Conservation (phyloP, 345 rosid genomes). For the Aurinia saxatilis region DNA sequence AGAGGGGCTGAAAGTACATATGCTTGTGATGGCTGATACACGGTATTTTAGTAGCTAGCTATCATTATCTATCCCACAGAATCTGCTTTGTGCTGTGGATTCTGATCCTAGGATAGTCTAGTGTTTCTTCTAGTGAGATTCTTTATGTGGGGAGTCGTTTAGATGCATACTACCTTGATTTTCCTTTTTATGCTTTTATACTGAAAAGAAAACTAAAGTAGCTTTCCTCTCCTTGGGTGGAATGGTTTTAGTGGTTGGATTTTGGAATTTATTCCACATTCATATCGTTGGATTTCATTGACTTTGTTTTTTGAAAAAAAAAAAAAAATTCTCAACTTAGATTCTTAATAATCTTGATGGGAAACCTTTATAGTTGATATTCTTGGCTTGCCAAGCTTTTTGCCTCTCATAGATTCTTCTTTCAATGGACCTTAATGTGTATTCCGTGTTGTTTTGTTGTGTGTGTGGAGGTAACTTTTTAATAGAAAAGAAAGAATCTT, state of each 20-base stretch:
- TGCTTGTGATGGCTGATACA: not conserved
- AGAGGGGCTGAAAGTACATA: not conserved
- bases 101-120: slow-evolving; percentile 12
- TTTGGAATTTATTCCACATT: slow-evolving; percentile 6
- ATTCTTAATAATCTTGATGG: slow-evolving; percentile 8
- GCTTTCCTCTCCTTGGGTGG: slow-evolving; percentile 12
- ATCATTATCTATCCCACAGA: not conserved
- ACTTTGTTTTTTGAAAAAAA: slow-evolving; percentile 21
- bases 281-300: slow-evolving; percentile 10
- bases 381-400: slow-evolving; percentile 15
- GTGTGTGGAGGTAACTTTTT: slow-evolving; percentile 10
- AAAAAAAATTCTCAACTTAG: not conserved
- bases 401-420: slow-evolving; percentile 9
- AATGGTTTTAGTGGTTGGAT: not conserved
- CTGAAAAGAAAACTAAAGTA: slow-evolving; percentile 2
- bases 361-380: slow-evolving; percentile 17
- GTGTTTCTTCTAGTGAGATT: slow-evolving; percentile 14
- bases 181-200: not conserved
- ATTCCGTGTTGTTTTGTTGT: slow-evolving; percentile 14
- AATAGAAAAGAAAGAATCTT: slow-evolving; percentile 1
- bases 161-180: not conserved
- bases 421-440: slow-evolving; percentile 10
- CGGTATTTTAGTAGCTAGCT: not conserved
- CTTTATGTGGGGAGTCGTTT: slow-evolving; percentile 27
- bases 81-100: not conserved